phyloP scores from a whole-genome alignment of 768 basidiomycete species.

The Daedaleopsis nitida region DNA sequence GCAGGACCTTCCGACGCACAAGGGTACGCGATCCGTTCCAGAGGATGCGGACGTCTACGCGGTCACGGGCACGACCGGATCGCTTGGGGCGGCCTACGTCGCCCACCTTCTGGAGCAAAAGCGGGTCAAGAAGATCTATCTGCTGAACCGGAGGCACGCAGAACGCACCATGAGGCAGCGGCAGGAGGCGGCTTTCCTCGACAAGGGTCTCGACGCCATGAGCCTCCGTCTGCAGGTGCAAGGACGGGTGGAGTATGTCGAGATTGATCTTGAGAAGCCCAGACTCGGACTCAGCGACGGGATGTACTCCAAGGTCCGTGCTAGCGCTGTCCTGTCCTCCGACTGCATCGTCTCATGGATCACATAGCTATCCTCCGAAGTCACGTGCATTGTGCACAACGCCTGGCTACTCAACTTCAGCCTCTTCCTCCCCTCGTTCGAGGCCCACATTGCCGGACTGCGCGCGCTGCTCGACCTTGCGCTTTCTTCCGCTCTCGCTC shows the following conservation, averaged over 20 bases:
- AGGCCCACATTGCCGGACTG: constrained; percentile 34
- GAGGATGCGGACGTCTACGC: not conserved
- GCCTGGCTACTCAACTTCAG: constrained; percentile 47
- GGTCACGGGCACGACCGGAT: constrained; percentile 35
- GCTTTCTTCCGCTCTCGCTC: constrained; percentile 5
- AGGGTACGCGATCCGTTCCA: not conserved
- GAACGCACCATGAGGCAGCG: constrained; percentile 7
- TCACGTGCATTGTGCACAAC: constrained; percentile 30
- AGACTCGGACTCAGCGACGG: constrained; percentile 21
- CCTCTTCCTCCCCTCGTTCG: constrained; percentile 38
- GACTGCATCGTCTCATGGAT: too few relatives aligned
- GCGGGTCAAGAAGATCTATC: constrained; percentile 24
- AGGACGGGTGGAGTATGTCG: constrained; percentile 18
- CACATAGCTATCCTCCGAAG: constrained; percentile 8
- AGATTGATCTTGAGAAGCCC: constrained; percentile 20
- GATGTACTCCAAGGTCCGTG: not conserved
- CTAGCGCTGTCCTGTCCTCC: too few relatives aligned
- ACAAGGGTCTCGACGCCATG: constrained; percentile 12
- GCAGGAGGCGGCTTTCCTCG: constrained; percentile 20
- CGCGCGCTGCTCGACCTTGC: constrained; percentile 22
- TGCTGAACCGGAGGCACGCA: constrained; percentile 22
- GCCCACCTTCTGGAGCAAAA: constrained; percentile 21
- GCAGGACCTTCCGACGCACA: constrained; percentile 4
- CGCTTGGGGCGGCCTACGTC: constrained; percentile 30
- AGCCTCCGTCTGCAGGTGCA: constrained; percentile 3